phyloP scores from a whole-genome alignment of 1,284 basidiomycete species.

The Pholiota adiposa region DNA sequence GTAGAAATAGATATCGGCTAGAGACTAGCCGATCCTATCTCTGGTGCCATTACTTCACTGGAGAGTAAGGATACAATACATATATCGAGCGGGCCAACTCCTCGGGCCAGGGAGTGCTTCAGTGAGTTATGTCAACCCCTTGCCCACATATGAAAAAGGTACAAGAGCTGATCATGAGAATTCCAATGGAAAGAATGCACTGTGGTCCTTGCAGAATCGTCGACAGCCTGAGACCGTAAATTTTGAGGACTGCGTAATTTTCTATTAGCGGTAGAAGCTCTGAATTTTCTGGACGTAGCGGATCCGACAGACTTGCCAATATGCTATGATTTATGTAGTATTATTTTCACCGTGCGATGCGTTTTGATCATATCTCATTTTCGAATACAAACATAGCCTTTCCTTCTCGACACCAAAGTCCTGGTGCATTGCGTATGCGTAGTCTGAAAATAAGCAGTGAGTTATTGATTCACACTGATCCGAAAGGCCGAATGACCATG shows the following conservation, averaged over 20 bases:
- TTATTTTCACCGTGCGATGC: background rate
- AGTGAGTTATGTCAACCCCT: background rate
- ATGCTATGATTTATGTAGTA: background rate
- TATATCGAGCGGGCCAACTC: background rate
- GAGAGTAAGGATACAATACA: background rate
- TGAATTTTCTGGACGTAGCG: background rate
- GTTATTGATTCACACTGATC: slow-evolving; percentile 9
- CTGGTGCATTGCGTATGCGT: background rate
- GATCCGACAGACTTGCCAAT: background rate
- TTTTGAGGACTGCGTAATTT: too few species aligned
- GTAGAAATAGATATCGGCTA: slow-evolving; percentile 1
- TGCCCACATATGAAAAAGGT: background rate
- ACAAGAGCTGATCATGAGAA: background rate
- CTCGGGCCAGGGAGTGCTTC: background rate
- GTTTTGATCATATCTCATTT: background rate
- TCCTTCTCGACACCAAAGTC: background rate
- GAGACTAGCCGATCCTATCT: background rate
- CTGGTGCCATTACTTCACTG: background rate
- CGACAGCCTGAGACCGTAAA: too few species aligned
- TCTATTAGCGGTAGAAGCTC: too few species aligned
- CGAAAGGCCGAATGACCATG: slow-evolving; percentile 3
- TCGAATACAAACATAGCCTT: background rate
- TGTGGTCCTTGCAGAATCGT: too few species aligned
- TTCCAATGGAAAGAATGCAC: background rate
- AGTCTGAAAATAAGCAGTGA: background rate